These are phyloP conservation scores for Salix koriyanagi DNA, from an alignment of 345 rosid species.

Conservation along the genomic window DNA sequence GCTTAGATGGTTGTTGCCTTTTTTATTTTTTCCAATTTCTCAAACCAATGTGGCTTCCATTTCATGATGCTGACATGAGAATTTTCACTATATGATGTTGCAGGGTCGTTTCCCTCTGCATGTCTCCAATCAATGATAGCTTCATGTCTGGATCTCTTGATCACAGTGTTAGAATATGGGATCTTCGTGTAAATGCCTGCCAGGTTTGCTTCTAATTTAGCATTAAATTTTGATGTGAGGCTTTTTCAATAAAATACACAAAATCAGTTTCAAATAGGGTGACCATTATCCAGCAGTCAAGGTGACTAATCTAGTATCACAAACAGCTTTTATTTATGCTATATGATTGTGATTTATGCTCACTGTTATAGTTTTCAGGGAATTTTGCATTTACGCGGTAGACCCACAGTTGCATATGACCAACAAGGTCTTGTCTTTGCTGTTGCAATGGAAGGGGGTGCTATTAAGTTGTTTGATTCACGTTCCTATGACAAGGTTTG, in stretches of 20 bases:
- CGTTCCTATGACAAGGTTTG: conserved; percentile 89
- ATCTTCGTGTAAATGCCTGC: conserved; percentile 98
- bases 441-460: conserved; percentile 99
- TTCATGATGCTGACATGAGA: neutral
- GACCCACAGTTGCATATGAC: conserved; percentile 95
- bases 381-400: conserved; percentile 79
- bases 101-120: conserved; percentile 93
- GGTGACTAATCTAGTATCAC: neutral
- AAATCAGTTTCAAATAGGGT: neutral
- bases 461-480: conserved; percentile 90
- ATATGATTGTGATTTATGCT: conserved; percentile 49
- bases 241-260: neutral
- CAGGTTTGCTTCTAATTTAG: conserved; percentile 59
- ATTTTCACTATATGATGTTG: conserved; percentile 18
- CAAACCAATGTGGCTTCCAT: neutral
- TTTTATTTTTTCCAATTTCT: neutral
- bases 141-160: conserved; percentile 99
- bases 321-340: neutral
- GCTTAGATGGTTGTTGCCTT: neutral
- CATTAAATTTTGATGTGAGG: neutral
- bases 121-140: conserved; percentile 96
- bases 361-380: conserved; percentile 70
- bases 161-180: conserved; percentile 91
- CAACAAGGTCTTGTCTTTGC: conserved; percentile 99
- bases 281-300: neutral